Evolutionary conservation across 768 basidiomycete genomes (phyloP), one percentile per base, ranked within the genome.

Genomic region (Coprinellus aureogranulatus): DNA sequence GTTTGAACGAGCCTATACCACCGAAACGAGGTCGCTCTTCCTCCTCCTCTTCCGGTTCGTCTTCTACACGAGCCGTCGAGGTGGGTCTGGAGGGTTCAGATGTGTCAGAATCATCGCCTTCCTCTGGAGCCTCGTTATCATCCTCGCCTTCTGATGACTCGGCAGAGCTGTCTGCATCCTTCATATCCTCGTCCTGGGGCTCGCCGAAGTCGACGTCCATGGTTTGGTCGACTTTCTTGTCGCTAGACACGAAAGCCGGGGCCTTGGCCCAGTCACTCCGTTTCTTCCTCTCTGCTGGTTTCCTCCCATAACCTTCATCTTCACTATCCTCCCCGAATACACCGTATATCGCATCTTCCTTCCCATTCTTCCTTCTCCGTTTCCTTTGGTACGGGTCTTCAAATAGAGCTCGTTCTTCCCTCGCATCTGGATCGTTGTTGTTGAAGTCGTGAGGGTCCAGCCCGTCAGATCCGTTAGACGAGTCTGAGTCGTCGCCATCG

Each of bases 301-400:
- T 62, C 20, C 60, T 67, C 46, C 64, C 64, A 22, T 16, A 22
- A 25, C 71, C 77, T 51, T 88, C 89, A 22, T 86, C 82, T 23
- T 89, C 88, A 61, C 85, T 87, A 54, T 89, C 84, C 4, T 85
- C 83, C 1, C 75, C 88, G 70, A 90, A 92, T 0, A 89, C 74
- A 3, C 90, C 91, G 64, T 91, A 90, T n/a, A 85, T 70, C 1
- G 85, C 85, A 59, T 87, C 86, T 54, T 93, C 89, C 66, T 86
- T 87, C 25, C 77, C 84, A 56, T 83, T 78, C 69, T 72, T 84
- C 59, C 85, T 77, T 59, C 85, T 79, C 55, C 85, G 81, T 67
- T 90, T 92, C 64, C 81, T 76, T 61, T 82, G 75, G 73, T 92
- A 92, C 3, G 90, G 90, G 60, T 90, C 82, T 65, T 86, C 81